These are phyloP conservation scores for Solanum tarapatanum DNA, from an alignment of 257 asterid genomes.

Conservation along the genomic window DNA sequence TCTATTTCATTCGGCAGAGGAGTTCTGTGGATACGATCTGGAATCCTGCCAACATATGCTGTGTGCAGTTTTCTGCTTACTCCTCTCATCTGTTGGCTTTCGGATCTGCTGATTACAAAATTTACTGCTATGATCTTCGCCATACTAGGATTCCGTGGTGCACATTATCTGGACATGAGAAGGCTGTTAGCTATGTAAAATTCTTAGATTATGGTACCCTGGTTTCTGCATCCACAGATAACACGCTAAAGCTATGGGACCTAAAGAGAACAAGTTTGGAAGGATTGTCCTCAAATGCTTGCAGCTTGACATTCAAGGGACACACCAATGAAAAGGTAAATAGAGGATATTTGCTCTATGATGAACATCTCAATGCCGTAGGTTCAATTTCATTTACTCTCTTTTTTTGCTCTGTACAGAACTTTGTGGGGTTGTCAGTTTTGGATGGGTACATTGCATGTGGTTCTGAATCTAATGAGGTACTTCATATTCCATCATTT, in stretches of 20 bases:
- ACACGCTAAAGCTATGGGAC: slow-evolving; percentile 47
- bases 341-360: not conserved
- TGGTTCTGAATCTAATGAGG: slow-evolving; percentile 64
- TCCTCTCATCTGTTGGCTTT: slow-evolving; percentile 41
- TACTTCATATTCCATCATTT: slow-evolving; percentile 2
- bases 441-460: slow-evolving; percentile 41
- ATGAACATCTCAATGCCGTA: not conserved
- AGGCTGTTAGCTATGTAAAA: slow-evolving; percentile 39
- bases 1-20: slow-evolving; percentile 14
- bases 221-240: slow-evolving; percentile 46
- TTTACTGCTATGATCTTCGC: slow-evolving; percentile 39
- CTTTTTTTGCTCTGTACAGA: slow-evolving; percentile 17
- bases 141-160: slow-evolving; percentile 41
- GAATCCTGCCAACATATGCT: slow-evolving; percentile 38
- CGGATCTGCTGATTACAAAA: slow-evolving; percentile 34
- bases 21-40: slow-evolving; percentile 18
- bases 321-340: slow-evolving; percentile 36
- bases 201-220: slow-evolving; percentile 35
- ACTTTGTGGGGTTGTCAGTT: slow-evolving; percentile 46
- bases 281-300: slow-evolving; percentile 28
- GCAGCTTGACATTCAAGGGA: slow-evolving; percentile 31
- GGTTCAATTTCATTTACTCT: not conserved
- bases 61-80: slow-evolving; percentile 40
- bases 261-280: slow-evolving; percentile 28
- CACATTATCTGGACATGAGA: slow-evolving; percentile 38